Evolutionary conservation across 2,329 filamentous ascomycete species (phyloP), one percentile per base, ranked within the genome.

Genomic region (Cladosporium phlei): DNA sequence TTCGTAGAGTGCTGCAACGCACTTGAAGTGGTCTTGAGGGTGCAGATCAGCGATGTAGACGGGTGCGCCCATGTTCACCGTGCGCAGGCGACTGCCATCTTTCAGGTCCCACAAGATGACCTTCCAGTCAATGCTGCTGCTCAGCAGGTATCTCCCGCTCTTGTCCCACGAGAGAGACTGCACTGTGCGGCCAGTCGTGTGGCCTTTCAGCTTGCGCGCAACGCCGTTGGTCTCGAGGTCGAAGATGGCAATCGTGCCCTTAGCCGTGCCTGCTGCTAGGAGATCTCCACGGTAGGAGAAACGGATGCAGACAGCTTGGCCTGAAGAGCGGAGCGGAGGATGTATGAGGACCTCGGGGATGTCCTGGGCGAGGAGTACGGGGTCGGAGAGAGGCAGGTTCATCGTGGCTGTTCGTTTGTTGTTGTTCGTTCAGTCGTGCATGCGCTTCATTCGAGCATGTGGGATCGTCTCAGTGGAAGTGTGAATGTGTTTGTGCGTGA

Each of bases 181-280:
- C 48, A 98, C 90, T 64, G 93, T 91, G 62, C 88, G 84, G 19
- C 63, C 63, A 9, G 58, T 51, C 40, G 87, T 95, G 69, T 98
- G 93, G 10, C 91, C 93, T 55, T 88, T 82, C 53, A 98, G 74
- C 70, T 97, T 98, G 62, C 89, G 85, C 49, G 93, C 93, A 4
- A 97, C 88, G 28, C 93, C 91, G 76, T 94, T 95, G 8, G 94
- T 98, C 69, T 98, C 94, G 39, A 97, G 81, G 64, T 98, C 93
- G 77, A 95, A 98, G 37, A 98, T 86, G 46, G 95, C 88, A 30
- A 98, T 86, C 4, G 88, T 93, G 56, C 93, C 93, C 70, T 98
- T 93, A 52, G 80, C 74, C 63, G 93, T 84, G 54, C 93, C 93
- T 22, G 90, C 95, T 34, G 93, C 93, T 53, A 98, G 82, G 59